Evolutionary conservation across 495 filamentous ascomycete species (phyloP).

Genomic region (Stereocaulon alpinum): DNA sequence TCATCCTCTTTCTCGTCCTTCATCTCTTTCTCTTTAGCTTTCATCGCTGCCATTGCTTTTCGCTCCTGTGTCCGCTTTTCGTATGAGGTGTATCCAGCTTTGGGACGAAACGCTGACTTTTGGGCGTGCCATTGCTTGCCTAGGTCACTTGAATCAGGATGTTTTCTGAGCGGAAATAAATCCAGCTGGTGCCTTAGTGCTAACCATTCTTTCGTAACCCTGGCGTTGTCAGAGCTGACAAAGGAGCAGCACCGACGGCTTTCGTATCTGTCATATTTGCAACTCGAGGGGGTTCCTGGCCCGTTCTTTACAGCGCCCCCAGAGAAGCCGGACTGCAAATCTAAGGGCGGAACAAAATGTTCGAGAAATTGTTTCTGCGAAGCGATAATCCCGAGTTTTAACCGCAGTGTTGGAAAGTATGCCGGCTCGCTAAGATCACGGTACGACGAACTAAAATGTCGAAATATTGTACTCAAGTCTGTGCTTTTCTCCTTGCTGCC

Average conservation of each 20-base stretch:
- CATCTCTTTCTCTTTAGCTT: constrained; percentile 87
- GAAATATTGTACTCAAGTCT: too few relatives aligned
- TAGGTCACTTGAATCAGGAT: constrained; percentile 27
- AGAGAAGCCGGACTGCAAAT: too few relatives aligned
- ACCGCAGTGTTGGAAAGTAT: too few relatives aligned
- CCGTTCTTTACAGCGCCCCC: too few relatives aligned
- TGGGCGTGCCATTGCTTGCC: constrained; percentile 88
- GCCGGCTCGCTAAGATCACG: not conserved
- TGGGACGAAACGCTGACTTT: constrained; percentile 81
- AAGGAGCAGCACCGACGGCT: not conserved
- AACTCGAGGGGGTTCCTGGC: not conserved
- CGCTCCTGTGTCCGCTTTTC: constrained; percentile 58
- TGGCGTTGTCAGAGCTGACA: constrained; percentile 21
- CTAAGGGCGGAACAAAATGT: too few relatives aligned
- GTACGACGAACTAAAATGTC: not conserved
- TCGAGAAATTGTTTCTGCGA: not conserved
- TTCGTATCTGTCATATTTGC: not conserved
- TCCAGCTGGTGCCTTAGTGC: not conserved
- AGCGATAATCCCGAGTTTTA: not conserved
- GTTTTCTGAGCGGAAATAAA: not conserved
- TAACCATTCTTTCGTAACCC: constrained; percentile 60
- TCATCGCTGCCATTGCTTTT: constrained; percentile 57
- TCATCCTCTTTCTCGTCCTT: constrained; percentile 89
- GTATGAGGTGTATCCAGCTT: constrained; percentile 63
- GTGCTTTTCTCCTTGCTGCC: too few relatives aligned